A percentile compares a stretch with the other conserved stretches of the same genome.
Conservation (phyloP, 2,329 filamentous ascomycete genomes). For the Exophiala spinifera region DNA sequence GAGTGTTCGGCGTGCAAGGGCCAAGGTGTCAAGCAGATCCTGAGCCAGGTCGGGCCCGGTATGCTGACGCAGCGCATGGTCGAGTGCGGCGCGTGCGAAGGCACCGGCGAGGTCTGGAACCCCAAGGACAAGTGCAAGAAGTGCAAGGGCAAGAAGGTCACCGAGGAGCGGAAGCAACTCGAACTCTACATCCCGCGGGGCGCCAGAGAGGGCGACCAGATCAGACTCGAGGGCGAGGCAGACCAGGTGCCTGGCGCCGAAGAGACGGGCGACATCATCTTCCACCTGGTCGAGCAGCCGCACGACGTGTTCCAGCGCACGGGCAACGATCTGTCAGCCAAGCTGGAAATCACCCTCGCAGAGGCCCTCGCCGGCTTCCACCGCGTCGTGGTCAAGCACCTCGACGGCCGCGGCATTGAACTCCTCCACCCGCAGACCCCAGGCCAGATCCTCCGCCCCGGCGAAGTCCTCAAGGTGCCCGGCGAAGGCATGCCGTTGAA, state of each 20-base stretch:
- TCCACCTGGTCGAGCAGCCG: conserved; percentile 75
- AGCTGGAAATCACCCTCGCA: conserved; percentile 73
- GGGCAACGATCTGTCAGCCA: conserved; percentile 78
- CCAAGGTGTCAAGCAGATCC: conserved; percentile 68
- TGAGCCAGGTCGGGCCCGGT: conserved; percentile 81
- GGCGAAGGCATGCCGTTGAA: conserved; percentile 96
- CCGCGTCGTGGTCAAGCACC: conserved; percentile 82
- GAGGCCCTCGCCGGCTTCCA: conserved; percentile 89
- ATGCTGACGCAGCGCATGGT: conserved; percentile 78
- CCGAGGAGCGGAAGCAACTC: conserved; percentile 85
- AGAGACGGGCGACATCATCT: conserved; percentile 88
- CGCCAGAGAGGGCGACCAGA: conserved; percentile 72
- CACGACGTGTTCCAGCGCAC: conserved; percentile 80
- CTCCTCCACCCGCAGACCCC: conserved; percentile 71
- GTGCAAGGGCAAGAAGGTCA: conserved; percentile 89
- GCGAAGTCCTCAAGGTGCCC: conserved; percentile 77
- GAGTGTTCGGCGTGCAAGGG: conserved; percentile 83
- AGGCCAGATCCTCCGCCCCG: conserved; percentile 78
- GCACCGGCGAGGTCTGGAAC: conserved; percentile 81
- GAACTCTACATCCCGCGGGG: conserved; percentile 75
- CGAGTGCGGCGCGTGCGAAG: conserved; percentile 77
- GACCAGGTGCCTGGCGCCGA: conserved; percentile 81
- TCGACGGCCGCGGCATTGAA: conserved; percentile 87
- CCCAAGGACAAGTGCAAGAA: conserved; percentile 99
- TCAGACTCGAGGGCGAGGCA: conserved; percentile 87